Evolutionary conservation across 2,329 filamentous ascomycete genomes (phyloP), one percentile per base, ranked within the genome.

Genomic region (Raffaelea albimanens): DNA sequence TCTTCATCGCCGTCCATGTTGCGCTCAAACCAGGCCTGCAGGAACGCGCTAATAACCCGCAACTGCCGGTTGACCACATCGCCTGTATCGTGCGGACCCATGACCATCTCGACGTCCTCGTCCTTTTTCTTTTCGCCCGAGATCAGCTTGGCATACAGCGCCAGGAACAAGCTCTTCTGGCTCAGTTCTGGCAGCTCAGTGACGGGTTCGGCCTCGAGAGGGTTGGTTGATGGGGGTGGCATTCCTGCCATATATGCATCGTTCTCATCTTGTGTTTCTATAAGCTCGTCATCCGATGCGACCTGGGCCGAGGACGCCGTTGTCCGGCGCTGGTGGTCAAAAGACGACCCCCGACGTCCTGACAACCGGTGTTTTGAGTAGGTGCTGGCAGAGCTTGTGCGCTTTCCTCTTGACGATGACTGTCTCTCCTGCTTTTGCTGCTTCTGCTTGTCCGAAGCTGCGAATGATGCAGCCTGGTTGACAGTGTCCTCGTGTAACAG

Each of bases 31-130:
- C 89, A 95, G 20, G 79, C 76, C 55, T 93, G 82, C 29, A 98
- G 69, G 29, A 85, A 83, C 7, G 83, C 78, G 19, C 85, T 82
- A 34, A 97, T 78, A 0, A 78, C 74, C 2, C 85, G 73, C 25
- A 98, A 68, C 62, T 97, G 88, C 62, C 89, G 88, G 63, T 98
- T 98, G 50, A 80, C 67, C 2, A 87, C 86, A 29, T 83, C 82
- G 1, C 90, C 89, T 14, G 88, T 82, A 64, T 98, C 93, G 50
- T 90, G 83, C 1, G 93, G 91, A 0, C 93, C 93, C 66, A 97
- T 80, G 44, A 98, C 87, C 85, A 96, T 96, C 67, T 98, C 93
- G 20, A 87, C 88, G 49, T 97, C 91, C 64, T 98, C 93, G 58
- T 95, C 87, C 65, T 91, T 95, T 54, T 87, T 82, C 71, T 97